These are phyloP conservation scores for Aspergillus asperescens DNA, from an alignment of 495 filamentous ascomycete species.

Conservation along the genomic window DNA sequence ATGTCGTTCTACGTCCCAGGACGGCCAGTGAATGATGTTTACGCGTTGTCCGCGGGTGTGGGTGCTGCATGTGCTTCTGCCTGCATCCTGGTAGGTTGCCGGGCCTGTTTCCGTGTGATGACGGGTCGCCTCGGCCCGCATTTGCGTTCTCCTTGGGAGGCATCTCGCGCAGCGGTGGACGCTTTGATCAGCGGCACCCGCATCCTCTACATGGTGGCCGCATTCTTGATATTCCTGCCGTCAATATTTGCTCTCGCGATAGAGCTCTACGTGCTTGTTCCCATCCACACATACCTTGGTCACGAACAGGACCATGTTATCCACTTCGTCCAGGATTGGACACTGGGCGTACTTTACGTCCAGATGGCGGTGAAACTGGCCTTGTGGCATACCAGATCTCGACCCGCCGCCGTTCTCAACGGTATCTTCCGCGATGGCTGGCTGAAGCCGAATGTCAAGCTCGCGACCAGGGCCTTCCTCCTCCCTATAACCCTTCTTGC, in stretches of 20 bases:
- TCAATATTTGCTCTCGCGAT: constrained; percentile 74
- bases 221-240: constrained; percentile 71
- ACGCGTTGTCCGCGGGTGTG: constrained; percentile 86
- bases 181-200: constrained; percentile 21
- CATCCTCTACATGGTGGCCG: constrained; percentile 65
- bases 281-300: constrained; percentile 74
- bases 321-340: constrained; percentile 90
- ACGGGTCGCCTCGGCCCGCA: constrained; percentile 30
- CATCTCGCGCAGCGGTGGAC: constrained; percentile 13
- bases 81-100: constrained; percentile 53
- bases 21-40: constrained; percentile 83
- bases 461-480: constrained; percentile 80
- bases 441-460: constrained; percentile 67
- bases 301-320: constrained; percentile 60
- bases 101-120: constrained; percentile 36
- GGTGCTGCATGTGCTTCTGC: constrained; percentile 64
- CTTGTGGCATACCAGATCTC: constrained; percentile 57
- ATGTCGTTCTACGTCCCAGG: constrained; percentile 62
- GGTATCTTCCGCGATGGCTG: constrained; percentile 74
- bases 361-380: constrained; percentile 74
- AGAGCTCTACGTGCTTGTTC: constrained; percentile 85
- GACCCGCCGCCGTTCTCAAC: constrained; percentile 65
- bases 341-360: constrained; percentile 84
- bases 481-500: constrained; percentile 62
- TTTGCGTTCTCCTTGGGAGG: constrained; percentile 33